phyloP scores from a whole-genome alignment of 208 protist species.

The Trichomonas tenax region DNA sequence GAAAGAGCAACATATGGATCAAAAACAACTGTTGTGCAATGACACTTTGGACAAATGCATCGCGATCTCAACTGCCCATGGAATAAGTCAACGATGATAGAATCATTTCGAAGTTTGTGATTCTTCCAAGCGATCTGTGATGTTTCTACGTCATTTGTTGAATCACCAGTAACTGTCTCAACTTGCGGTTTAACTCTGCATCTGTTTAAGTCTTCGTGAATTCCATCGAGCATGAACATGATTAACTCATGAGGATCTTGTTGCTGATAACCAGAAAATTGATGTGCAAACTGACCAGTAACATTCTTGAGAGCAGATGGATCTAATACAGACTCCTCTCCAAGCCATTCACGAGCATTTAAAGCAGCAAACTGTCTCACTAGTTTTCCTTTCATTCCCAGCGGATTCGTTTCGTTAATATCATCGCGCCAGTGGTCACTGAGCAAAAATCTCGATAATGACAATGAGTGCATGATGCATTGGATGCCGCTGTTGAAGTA shows the following conservation, averaged over 20 bases:
- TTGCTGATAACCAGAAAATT: constrained; percentile 26
- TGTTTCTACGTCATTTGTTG: not conserved
- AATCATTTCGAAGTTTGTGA: not conserved
- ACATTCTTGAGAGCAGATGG: constrained; percentile 33
- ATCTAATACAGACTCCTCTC: not conserved
- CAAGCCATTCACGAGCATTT: not conserved
- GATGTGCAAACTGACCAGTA: constrained; percentile 31
- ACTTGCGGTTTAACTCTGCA: not conserved
- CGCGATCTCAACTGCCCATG: not conserved
- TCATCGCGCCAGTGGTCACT: not conserved
- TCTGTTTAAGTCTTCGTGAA: constrained; percentile 67
- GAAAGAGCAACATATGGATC: not conserved
- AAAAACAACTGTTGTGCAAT: not conserved
- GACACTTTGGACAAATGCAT: not conserved
- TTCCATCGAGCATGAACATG: constrained; percentile 58
- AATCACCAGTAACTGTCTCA: not conserved
- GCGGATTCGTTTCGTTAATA: constrained; percentile 23
- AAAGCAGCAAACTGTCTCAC: constrained; percentile 25
- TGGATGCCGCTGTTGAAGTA: constrained; percentile 85
- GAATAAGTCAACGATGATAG: not conserved
- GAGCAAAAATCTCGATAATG: constrained; percentile 46
- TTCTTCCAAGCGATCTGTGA: not conserved
- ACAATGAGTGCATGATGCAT: constrained; percentile 62
- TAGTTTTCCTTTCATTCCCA: constrained; percentile 30
- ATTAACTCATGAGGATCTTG: constrained; percentile 44